Evolutionary conservation across 2,329 filamentous ascomycete genomes (phyloP).

Genomic region (Gaeumannomyces tritici): DNA sequence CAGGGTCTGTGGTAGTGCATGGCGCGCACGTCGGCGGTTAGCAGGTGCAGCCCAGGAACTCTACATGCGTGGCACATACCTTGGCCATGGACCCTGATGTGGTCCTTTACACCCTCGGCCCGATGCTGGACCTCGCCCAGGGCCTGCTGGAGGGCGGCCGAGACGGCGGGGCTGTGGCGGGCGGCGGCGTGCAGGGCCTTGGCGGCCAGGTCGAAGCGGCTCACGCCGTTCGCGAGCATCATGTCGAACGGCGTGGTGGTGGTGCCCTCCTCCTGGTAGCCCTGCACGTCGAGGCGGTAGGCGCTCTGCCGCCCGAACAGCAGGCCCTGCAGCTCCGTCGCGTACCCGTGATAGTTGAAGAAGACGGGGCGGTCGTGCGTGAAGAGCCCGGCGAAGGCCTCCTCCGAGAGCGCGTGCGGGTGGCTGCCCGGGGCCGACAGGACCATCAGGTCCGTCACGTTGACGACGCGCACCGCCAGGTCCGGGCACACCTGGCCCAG

Average conservation of each 20-base stretch:
- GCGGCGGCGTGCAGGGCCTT: slow-evolving; percentile 40
- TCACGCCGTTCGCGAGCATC: slow-evolving; percentile 55
- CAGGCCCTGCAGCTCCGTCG: slow-evolving; percentile 48
- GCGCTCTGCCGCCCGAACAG: slow-evolving; percentile 46
- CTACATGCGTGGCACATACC: background rate
- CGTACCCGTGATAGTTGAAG: slow-evolving; percentile 62
- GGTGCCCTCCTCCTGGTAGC: slow-evolving; percentile 55
- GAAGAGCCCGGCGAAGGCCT: slow-evolving; percentile 47
- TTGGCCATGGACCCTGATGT: slow-evolving; percentile 26
- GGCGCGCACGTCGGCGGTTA: background rate
- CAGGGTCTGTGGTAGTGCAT: background rate
- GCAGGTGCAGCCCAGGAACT: background rate
- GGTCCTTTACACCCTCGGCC: slow-evolving; percentile 33
- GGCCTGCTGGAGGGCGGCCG: slow-evolving; percentile 12
- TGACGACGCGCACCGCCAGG: slow-evolving; percentile 50
- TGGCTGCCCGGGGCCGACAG: slow-evolving; percentile 44
- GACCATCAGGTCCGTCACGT: slow-evolving; percentile 59
- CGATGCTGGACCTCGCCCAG: slow-evolving; percentile 13
- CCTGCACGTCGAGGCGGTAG: slow-evolving; percentile 43
- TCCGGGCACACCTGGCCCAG: slow-evolving; percentile 38
- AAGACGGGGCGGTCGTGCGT: slow-evolving; percentile 44
- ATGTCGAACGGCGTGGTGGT: slow-evolving; percentile 63
- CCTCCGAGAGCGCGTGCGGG: slow-evolving; percentile 44
- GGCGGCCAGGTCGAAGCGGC: slow-evolving; percentile 48
- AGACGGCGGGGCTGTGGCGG: background rate